Evolutionary conservation across 257 asterid species (phyloP).

Genomic region (Lavandula angustifolia): DNA sequence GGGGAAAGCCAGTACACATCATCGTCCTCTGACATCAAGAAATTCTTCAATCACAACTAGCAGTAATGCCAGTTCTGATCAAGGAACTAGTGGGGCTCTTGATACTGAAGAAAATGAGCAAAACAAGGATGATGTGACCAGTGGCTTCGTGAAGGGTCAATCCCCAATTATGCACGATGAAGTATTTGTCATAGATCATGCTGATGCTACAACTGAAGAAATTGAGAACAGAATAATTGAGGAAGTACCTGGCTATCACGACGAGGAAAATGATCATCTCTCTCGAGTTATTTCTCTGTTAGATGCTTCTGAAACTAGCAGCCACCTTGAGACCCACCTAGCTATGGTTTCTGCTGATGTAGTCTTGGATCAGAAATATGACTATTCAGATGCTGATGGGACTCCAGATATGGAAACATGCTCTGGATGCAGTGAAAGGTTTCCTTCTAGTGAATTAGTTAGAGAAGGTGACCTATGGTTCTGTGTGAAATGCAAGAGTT

Average conservation of each 20-base stretch:
- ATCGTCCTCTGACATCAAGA: slow-evolving; percentile 59
- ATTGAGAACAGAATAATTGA: slow-evolving; percentile 33
- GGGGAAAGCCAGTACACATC: slow-evolving; percentile 65
- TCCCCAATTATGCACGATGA: slow-evolving; percentile 51
- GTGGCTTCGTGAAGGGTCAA: slow-evolving; percentile 42
- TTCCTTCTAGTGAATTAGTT: slow-evolving; percentile 39
- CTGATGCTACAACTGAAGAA: slow-evolving; percentile 49
- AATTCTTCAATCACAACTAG: slow-evolving; percentile 87
- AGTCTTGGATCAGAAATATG: slow-evolving; percentile 35
- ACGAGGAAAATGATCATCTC: slow-evolving; percentile 34
- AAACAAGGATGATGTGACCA: slow-evolving; percentile 60
- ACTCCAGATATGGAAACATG: slow-evolving; percentile 47
- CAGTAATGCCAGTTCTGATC: slow-evolving; percentile 87
- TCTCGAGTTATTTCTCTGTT: slow-evolving; percentile 35
- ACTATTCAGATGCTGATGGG: slow-evolving; percentile 35
- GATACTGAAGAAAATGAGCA: slow-evolving; percentile 74
- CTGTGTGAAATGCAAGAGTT: slow-evolving; percentile 60
- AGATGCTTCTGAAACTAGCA: slow-evolving; percentile 36
- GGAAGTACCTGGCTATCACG: slow-evolving; percentile 38
- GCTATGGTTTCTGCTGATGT: slow-evolving; percentile 38
- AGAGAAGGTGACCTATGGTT: slow-evolving; percentile 51
- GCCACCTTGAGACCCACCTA: slow-evolving; percentile 37
- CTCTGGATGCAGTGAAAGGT: slow-evolving; percentile 55
- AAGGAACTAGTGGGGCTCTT: slow-evolving; percentile 57
- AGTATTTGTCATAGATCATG: slow-evolving; percentile 65